A percentile compares a stretch with the other conserved stretches of the same genome.
phyloP scores from a whole-genome alignment of 2,329 filamentous ascomycete species.

The Pseudogymnoascus sp. region DNA sequence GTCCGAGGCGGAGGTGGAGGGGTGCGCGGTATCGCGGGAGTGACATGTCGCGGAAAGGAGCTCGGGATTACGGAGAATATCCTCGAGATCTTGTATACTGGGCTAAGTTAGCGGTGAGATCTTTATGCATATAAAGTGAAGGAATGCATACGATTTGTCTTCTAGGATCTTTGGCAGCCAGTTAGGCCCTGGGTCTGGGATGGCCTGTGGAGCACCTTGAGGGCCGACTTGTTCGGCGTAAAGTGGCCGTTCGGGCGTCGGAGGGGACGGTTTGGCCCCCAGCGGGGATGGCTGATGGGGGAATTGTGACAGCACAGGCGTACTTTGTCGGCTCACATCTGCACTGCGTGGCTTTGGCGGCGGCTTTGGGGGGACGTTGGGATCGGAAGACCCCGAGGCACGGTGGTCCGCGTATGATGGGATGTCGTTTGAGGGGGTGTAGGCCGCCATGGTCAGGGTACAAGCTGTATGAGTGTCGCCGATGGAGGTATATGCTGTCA shows the following conservation, averaged over 20 bases:
- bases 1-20: slow-evolving; percentile 59
- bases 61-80: slow-evolving; percentile 53
- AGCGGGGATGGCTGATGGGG: slow-evolving; percentile 23
- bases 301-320: slow-evolving; percentile 34
- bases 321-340: slow-evolving; percentile 58
- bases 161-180: slow-evolving; percentile 73
- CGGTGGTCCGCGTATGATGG: slow-evolving; percentile 13
- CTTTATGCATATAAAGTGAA: slow-evolving; percentile 16
- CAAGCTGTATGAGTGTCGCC: not conserved
- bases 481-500: not conserved
- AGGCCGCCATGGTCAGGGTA: not conserved
- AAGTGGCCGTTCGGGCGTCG: not conserved
- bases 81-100: slow-evolving; percentile 71
- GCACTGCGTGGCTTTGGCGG: slow-evolving; percentile 65
- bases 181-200: slow-evolving; percentile 54
- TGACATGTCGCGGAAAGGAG: slow-evolving; percentile 70
- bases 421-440: slow-evolving; percentile 14
- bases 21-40: slow-evolving; percentile 57
- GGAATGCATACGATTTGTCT: slow-evolving; percentile 65
- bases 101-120: slow-evolving; percentile 15
- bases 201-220: slow-evolving; percentile 20
- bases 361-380: slow-evolving; percentile 54
- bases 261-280: slow-evolving; percentile 27
- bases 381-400: slow-evolving; percentile 31
- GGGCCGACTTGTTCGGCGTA: slow-evolving; percentile 2